Evolutionary conservation across 352 stramenopile species (phyloP), one percentile per base, ranked within the genome.

Genomic region (Discostella stelligera): DNA sequence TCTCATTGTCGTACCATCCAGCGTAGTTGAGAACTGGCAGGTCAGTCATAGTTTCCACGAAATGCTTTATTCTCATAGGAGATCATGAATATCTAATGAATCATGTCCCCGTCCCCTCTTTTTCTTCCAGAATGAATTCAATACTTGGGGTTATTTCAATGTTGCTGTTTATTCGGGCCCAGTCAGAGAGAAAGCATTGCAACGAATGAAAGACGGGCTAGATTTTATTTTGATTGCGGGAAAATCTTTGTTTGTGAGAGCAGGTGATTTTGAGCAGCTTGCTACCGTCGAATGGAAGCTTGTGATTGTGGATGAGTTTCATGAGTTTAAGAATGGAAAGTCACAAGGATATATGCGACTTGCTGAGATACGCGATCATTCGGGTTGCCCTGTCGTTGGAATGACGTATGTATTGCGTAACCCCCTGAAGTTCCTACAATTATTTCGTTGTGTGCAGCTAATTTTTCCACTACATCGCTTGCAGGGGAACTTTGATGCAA

Each of bases 221-320:
- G 80, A 86, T 52, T 90, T 93, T 44, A 90, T 95, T 44, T 66
- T 95, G 5, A 50, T 95, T 32, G 66, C 77, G 41, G 80, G 83
- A 8, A 92, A 90, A 64, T 69, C 75, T 10, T 66, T 89, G 3
- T 88, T 94, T 54, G 64, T 73, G 3, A 60, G 79, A 58, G 73
- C 82, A 8, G 53, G 55, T 21, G 66, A 88, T 32, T 90, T 87
- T 65, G 13, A 67, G 5, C 61, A 80, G 23, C 60, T 94, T 18
- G 70, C 77, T 10, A 55, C 27, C 18, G 54, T 92, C 23, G 41
- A 77, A 10, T 94, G 89, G 88, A 91, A 89, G 37, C 65, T 94
- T 20, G 62, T 92, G 18, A 79, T 95, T 54, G 82, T 94, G 52
- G 91, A 95, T 74, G 91, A 95, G 73, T 93, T 87, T 59, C 91